These are phyloP conservation scores for Pestalotiopsis sp. DNA, from an alignment of 2,329 filamentous ascomycete species.

Conservation along the genomic window DNA sequence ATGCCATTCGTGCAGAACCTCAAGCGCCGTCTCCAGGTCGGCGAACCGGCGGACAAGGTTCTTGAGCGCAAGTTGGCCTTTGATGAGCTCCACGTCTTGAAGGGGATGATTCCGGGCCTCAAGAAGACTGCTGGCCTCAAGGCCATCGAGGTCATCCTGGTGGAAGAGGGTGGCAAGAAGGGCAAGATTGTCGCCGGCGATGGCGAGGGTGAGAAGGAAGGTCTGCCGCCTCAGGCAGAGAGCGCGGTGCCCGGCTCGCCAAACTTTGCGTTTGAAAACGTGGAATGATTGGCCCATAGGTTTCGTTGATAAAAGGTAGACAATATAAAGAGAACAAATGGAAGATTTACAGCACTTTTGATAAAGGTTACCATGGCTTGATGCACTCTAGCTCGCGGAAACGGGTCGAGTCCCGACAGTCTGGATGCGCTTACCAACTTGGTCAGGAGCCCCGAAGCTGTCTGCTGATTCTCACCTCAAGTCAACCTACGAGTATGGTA, in stretches of 20 bases:
- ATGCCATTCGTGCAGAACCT: slow-evolving; percentile 94
- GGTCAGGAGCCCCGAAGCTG: background rate
- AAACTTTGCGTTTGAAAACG: slow-evolving; percentile 83
- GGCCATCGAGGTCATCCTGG: slow-evolving; percentile 70
- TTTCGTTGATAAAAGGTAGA: background rate
- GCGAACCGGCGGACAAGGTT: slow-evolving; percentile 67
- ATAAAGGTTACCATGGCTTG: background rate
- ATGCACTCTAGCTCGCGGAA: background rate
- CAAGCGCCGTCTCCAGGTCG: slow-evolving; percentile 78
- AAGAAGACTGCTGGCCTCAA: slow-evolving; percentile 73
- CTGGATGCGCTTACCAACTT: background rate
- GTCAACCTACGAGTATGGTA: background rate
- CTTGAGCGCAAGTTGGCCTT: slow-evolving; percentile 86
- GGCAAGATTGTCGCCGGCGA: slow-evolving; percentile 55
- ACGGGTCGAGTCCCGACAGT: background rate
- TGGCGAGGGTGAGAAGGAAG: slow-evolving; percentile 55
- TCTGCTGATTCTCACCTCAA: background rate
- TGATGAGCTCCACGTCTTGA: slow-evolving; percentile 76
- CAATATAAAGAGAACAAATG: background rate
- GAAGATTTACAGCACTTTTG: background rate
- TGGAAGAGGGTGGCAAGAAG: slow-evolving; percentile 70
- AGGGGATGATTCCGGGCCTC: slow-evolving; percentile 77
- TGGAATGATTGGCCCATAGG: slow-evolving; percentile 39
- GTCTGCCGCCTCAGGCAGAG: slow-evolving; percentile 63
- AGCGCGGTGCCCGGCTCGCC: slow-evolving; percentile 80